Conservation (phyloP, 345 rosid species). For the Reutealis trisperma region DNA sequence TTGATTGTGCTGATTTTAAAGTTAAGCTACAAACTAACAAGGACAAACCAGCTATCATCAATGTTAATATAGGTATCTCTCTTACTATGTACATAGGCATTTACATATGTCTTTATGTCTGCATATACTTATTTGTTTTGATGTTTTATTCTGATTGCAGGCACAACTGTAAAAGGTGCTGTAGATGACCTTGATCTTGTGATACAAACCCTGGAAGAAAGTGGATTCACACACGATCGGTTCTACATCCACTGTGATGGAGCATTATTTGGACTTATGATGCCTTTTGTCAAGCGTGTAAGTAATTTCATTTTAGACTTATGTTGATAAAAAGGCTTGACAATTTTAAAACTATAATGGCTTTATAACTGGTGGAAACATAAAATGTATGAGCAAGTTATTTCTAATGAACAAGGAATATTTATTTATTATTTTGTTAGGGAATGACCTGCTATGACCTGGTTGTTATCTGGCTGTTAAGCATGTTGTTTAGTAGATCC, state of each 20-base stretch:
- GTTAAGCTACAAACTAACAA: constrained; percentile 68
- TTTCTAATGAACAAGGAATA: background rate
- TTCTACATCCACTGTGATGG: constrained; percentile 99
- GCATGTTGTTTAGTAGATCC: background rate
- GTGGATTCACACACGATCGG: constrained; percentile 70
- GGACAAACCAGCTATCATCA: constrained; percentile 89
- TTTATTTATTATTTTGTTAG: background rate
- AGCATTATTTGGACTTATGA: constrained; percentile 97
- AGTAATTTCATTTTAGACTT: constrained; percentile 22
- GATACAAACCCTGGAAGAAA: constrained; percentile 79
- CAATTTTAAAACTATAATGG: too few relatives aligned
- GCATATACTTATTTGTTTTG: background rate
- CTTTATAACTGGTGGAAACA: background rate
- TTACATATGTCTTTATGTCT: background rate
- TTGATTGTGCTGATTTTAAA: constrained; percentile 76
- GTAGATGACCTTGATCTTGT: constrained; percentile 97
- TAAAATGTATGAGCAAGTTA: background rate
- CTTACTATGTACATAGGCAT: constrained; percentile 9
- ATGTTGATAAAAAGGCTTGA: too few relatives aligned
- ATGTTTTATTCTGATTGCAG: constrained; percentile 34
- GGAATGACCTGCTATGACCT: background rate
- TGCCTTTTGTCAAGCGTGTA: constrained; percentile 93
- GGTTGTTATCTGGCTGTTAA: background rate
- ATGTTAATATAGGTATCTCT: constrained; percentile 78
- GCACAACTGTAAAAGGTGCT: constrained; percentile 97